Base-by-base conservation (phyloP, 179 eudicot genomes). In the Silene coronaria region DNA sequence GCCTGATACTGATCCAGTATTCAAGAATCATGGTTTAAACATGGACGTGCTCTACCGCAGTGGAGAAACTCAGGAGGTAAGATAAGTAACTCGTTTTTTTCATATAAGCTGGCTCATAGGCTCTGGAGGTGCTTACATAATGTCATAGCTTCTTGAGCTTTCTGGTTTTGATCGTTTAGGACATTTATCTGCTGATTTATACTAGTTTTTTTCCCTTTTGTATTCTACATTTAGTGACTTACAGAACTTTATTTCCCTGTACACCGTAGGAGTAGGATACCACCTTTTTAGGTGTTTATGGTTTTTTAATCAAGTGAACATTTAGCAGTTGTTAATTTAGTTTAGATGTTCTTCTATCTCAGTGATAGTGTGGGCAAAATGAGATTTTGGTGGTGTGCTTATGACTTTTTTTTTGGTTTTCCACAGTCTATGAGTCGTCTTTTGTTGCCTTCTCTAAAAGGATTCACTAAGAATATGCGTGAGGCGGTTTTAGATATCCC, bases 61-160 rank as follows among this genome's bases (percentile, higher is more conserved):
- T 72, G 98, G 98, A 64, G 98, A 94, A 86, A 94, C 96, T 66
- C 92, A 75, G 53, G 92, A 88, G 91, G 98, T 94, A 53, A 71
- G 68, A 77, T 70, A 13, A 17, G 16, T 60, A 65, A 13, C 34
- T 14, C 27, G n/a, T 30, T 12, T 58, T 53, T 7, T 30, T 10
- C 72, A 62, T 9, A 21, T 21, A 30, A 34, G 22, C 22, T 80
- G 27, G 17, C 46, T 46, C 21, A 6, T 32, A 24, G 64, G 48
- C 51, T 11, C 11, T 57, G 28, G 38, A 70, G 60, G 59, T 55
- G 28, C 26, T 46, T 23, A 11, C 19, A 53, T 51, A 16, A 58
- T 24, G 32, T 23, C 19, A 64, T 26, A 63, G 42, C 57, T n/a
- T 36, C 0, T 8, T 48, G 23, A 51, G 72, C 23, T 51, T 5